These are phyloP conservation scores for Colletotrichum musicola DNA, from an alignment of 2,329 filamentous ascomycete genomes.

Conservation along the genomic window DNA sequence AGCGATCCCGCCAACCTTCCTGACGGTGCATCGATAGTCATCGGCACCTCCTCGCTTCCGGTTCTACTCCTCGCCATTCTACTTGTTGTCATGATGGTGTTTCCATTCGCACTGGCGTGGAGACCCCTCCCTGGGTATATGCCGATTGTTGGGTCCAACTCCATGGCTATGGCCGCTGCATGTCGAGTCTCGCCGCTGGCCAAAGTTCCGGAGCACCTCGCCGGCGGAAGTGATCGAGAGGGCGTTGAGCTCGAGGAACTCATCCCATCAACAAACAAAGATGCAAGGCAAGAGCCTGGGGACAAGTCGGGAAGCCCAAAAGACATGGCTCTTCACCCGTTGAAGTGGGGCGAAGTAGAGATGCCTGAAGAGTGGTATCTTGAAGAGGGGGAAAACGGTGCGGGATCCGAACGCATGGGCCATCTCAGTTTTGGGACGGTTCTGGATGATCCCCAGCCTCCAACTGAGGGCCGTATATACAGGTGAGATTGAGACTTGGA, in stretches of 20 bases:
- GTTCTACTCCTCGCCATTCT: not conserved
- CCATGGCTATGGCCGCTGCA: not conserved
- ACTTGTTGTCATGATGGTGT: not conserved
- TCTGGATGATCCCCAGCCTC: not conserved
- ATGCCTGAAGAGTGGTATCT: constrained; percentile 1
- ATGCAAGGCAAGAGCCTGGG: not conserved
- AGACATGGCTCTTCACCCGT: not conserved
- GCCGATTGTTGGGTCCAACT: not conserved
- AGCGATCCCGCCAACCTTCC: not conserved
- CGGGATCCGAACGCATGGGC: not conserved
- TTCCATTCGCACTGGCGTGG: not conserved
- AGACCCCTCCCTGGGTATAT: not conserved
- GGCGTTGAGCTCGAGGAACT: not conserved
- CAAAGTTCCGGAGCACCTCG: not conserved
- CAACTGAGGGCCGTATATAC: not conserved
- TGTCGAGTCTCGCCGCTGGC: not conserved
- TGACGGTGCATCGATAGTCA: not conserved
- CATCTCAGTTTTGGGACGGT: constrained; percentile 7
- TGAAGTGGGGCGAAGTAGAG: not conserved
- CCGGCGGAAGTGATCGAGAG: rapidly evolving
- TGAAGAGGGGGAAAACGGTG: not conserved
- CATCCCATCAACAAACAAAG: not conserved
- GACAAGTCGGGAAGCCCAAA: no score
- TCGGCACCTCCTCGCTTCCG: not conserved
- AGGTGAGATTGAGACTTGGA: not conserved